Conservation (phyloP, 129 eudicot genomes). For the Apium graveolens region DNA sequence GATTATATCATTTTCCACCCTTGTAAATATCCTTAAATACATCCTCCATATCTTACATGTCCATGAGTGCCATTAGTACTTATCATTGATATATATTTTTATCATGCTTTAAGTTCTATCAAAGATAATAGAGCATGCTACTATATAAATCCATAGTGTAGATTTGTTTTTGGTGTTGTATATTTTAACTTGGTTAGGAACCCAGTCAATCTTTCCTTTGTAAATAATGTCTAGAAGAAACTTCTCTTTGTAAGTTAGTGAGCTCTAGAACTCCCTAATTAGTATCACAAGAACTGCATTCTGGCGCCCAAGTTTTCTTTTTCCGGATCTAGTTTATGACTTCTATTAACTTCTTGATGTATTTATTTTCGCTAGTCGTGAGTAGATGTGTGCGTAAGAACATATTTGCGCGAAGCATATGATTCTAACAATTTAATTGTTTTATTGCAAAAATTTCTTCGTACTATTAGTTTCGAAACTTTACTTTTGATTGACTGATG, state of each 20-base stretch:
- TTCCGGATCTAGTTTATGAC: not conserved
- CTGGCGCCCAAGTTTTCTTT: not conserved
- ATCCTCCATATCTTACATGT: not conserved
- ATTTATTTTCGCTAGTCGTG: not conserved
- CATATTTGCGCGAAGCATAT: not conserved
- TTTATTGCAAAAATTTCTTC: not conserved
- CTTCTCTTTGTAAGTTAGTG: not conserved
- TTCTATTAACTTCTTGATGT: not conserved
- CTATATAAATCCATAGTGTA: not conserved
- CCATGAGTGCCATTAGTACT: not conserved
- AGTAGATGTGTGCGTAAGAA: not conserved
- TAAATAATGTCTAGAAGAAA: not conserved
- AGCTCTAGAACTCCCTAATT: not conserved
- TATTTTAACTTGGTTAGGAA: not conserved
- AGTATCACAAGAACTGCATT: not conserved
- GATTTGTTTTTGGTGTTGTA: not conserved
- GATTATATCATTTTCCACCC: not conserved
- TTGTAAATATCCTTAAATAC: too few species aligned
- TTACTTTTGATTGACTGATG: not conserved
- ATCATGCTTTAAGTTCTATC: not conserved
- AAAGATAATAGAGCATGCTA: constrained; percentile 2
- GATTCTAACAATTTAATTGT: not conserved
- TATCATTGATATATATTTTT: not conserved
- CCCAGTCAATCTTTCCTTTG: not conserved
- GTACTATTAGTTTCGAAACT: not conserved